These are phyloP conservation scores for Neurospora sp. DNA, from an alignment of 495 filamentous ascomycete genomes.

Conservation along the genomic window DNA sequence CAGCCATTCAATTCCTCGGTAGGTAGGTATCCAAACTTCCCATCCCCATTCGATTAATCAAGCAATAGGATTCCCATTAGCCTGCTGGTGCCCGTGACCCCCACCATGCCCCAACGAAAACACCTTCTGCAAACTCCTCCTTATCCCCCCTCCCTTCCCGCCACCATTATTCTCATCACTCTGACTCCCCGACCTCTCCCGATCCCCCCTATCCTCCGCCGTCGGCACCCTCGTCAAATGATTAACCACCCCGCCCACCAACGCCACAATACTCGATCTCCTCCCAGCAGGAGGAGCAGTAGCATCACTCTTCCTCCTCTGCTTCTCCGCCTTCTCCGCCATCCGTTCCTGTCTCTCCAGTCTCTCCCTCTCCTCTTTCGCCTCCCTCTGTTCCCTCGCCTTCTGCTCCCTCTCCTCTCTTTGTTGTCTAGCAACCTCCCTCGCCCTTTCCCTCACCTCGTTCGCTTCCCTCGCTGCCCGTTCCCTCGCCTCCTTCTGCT, in stretches of 20 bases:
- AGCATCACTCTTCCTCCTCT: conserved; percentile 33
- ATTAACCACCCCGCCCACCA: neutral
- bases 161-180: conserved; percentile 36
- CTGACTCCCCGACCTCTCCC: neutral
- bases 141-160: conserved; percentile 16
- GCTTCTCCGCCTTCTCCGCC: conserved; percentile 29
- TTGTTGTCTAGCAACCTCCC: conserved; percentile 2
- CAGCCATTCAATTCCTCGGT: neutral
- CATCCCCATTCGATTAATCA: neutral
- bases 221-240: neutral
- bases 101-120: conserved; percentile 20
- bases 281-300: neutral
- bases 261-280: neutral
- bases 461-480: neutral
- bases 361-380: neutral
- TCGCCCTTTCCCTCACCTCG: neutral
- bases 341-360: neutral
- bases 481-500: conserved; percentile 12
- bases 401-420: conserved; percentile 15
- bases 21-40: neutral
- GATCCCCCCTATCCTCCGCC: neutral
- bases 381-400: neutral
- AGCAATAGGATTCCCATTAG: neutral
- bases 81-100: neutral
- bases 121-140: conserved; percentile 31